phyloP scores from a whole-genome alignment of 768 basidiomycete genomes.

The Amanita jacksonii region DNA sequence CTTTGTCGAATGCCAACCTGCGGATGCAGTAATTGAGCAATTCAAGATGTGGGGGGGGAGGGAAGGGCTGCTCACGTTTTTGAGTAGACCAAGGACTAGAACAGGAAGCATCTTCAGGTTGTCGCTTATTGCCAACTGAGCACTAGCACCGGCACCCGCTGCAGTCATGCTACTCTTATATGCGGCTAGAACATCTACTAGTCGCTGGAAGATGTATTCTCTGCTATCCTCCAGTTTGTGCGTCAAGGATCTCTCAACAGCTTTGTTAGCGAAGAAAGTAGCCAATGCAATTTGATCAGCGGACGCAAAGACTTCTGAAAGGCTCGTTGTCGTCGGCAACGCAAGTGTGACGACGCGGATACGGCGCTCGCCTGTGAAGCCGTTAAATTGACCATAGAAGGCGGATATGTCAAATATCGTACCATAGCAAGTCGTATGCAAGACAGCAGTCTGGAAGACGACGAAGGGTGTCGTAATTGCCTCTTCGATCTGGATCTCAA shows the following conservation, averaged over 20 bases:
- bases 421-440: slow-evolving; percentile 93
- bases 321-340: slow-evolving; percentile 77
- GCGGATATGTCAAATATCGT: neutral
- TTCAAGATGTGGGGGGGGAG: neutral
- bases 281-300: slow-evolving; percentile 84
- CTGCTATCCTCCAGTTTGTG: slow-evolving; percentile 86
- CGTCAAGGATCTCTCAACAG: slow-evolving; percentile 79
- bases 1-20: slow-evolving; percentile 94
- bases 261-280: slow-evolving; percentile 84
- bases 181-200: slow-evolving; percentile 75
- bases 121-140: slow-evolving; percentile 85
- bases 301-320: slow-evolving; percentile 85
- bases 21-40: slow-evolving; percentile 4
- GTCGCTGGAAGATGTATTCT: slow-evolving; percentile 73
- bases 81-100: slow-evolving; percentile 80
- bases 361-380: slow-evolving; percentile 57
- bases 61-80: slow-evolving; percentile 55
- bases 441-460: slow-evolving; percentile 88
- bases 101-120: slow-evolving; percentile 95
- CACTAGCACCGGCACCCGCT: slow-evolving; percentile 86
- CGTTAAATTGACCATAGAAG: neutral
- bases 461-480: slow-evolving; percentile 85
- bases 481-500: slow-evolving; percentile 95
- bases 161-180: slow-evolving; percentile 98
- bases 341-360: slow-evolving; percentile 88